A percentile compares a stretch with the other conserved stretches of the same genome.
These are phyloP conservation scores for Ilyonectria destructans DNA, from an alignment of 2,329 filamentous ascomycete species.

Conservation along the genomic window DNA sequence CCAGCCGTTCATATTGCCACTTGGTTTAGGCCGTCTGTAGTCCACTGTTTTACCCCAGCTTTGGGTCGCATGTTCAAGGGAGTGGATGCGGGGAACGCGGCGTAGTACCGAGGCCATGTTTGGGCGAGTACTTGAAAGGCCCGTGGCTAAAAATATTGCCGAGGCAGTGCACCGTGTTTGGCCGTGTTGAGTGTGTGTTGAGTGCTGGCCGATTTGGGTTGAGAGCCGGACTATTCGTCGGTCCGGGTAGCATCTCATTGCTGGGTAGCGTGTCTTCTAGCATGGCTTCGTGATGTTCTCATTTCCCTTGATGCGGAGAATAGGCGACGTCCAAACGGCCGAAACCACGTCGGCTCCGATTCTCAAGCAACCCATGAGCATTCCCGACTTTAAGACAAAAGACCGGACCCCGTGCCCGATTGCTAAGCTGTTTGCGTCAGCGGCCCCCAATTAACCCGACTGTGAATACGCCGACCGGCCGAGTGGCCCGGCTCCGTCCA, in stretches of 20 bases:
- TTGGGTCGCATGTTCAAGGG: background rate
- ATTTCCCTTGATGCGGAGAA: background rate
- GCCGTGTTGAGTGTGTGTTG: conserved; percentile 10
- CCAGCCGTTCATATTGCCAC: background rate
- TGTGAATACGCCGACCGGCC: conserved; percentile 32
- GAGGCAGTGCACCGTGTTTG: conserved; percentile 34
- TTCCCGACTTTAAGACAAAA: background rate
- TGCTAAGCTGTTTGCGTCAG: conserved; percentile 17
- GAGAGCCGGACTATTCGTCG: too few relatives aligned
- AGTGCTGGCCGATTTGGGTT: conserved; percentile 29
- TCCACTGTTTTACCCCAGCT: conserved; percentile 25
- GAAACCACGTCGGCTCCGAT: background rate
- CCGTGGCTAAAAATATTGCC: conserved; percentile 36
- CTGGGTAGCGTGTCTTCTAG: too few relatives aligned
- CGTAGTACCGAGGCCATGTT: conserved; percentile 39
- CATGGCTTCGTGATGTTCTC: background rate
- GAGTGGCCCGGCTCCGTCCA: conserved; percentile 39
- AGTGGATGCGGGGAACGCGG: conserved; percentile 39
- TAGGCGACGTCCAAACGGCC: background rate
- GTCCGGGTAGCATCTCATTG: too few relatives aligned
- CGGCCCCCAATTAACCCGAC: background rate
- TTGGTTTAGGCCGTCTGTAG: background rate
- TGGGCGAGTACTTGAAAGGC: background rate
- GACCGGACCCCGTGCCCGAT: background rate
- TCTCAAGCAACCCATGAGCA: background rate